Evolutionary conservation across 2,329 filamentous ascomycete genomes (phyloP), one percentile per base, ranked within the genome.

Genomic region (Shiraia sp.): DNA sequence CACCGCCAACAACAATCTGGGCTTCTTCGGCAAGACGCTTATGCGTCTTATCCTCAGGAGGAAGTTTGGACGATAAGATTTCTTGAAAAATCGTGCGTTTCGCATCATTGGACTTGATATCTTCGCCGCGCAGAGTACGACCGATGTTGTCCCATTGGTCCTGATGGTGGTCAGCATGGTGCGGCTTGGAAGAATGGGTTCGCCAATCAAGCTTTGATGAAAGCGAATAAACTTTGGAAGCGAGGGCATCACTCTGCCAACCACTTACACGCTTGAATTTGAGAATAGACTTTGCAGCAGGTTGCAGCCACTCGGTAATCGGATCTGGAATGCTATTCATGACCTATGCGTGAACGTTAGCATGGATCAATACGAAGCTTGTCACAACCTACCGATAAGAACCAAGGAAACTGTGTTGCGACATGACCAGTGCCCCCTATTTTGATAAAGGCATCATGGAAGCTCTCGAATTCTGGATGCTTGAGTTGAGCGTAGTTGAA

Each of bases 21-120:
- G 63, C 68, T 55, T 72, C 69, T 31, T 71, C 68, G 12, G 59
- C 60, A 13, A 72, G 65, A 1, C 69, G 66, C 9, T 45, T 42
- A 2, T 71, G 56, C 1, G 63, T 57, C 44, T 74, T 75, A 39
- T 72, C 69, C 12, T 57, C 46, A 1, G 41, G 31, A 0, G 68
- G 63, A 2, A 68, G 50, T 27, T 59, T 61, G 6, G 57, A 61
- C 13, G 32, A 22, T 7, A 68, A 49, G 15, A 68, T 65, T 26
- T 66, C 61, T 16, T 67, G 60, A 47, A 66, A 68, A 23, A 68
- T 60, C 10, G 63, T 67, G n/a, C 47, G 55, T 15, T 61, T 57
- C 2, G 59, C 62, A 36, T 66, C 62, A 30, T 66, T 66, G 26
- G 52, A 53, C 39, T 66, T 64, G 17, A 65, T 13, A n/a, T 48